A percentile compares a stretch with the other conserved stretches of the same genome.
Conservation (phyloP, 2,329 filamentous ascomycete genomes). For the Colletotrichum sp. region DNA sequence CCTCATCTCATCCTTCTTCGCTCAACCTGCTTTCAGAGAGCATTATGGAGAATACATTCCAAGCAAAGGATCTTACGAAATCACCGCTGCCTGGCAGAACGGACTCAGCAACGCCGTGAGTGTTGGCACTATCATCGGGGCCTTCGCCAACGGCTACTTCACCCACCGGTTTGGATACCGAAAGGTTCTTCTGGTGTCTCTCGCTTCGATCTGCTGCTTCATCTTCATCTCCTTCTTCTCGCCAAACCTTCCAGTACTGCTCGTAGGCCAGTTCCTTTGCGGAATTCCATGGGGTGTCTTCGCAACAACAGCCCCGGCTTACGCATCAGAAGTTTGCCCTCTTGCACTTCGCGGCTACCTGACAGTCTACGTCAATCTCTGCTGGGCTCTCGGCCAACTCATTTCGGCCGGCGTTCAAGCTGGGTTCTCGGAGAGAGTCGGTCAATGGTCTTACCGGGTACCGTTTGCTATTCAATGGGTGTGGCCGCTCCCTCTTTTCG, state of each 20-base stretch:
- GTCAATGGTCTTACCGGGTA: slow-evolving; percentile 28
- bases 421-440: slow-evolving; percentile 22
- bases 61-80: slow-evolving; percentile 32
- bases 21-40: slow-evolving; percentile 36
- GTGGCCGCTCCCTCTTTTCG: slow-evolving; percentile 24
- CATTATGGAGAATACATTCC: slow-evolving; percentile 27
- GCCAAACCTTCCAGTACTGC: slow-evolving; percentile 37
- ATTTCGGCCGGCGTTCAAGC: slow-evolving; percentile 34
- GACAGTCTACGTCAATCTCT: not conserved
- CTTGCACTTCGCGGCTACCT: slow-evolving; percentile 46
- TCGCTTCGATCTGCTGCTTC: slow-evolving; percentile 42
- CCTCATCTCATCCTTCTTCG: slow-evolving; percentile 39
- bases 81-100: slow-evolving; percentile 56
- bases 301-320: slow-evolving; percentile 48
- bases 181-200: slow-evolving; percentile 45
- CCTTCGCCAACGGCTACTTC: slow-evolving; percentile 50
- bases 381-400: not conserved
- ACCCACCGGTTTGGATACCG: slow-evolving; percentile 48
- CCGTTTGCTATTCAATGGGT: slow-evolving; percentile 30
- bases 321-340: slow-evolving; percentile 50
- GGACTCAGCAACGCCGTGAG: slow-evolving; percentile 48
- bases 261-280: slow-evolving; percentile 49
- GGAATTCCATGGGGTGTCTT: slow-evolving; percentile 53
- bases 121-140: slow-evolving; percentile 53
- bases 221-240: slow-evolving; percentile 55